phyloP scores from a whole-genome alignment of 2,329 filamentous ascomycete genomes.

The Leptographium radiaticola region DNA sequence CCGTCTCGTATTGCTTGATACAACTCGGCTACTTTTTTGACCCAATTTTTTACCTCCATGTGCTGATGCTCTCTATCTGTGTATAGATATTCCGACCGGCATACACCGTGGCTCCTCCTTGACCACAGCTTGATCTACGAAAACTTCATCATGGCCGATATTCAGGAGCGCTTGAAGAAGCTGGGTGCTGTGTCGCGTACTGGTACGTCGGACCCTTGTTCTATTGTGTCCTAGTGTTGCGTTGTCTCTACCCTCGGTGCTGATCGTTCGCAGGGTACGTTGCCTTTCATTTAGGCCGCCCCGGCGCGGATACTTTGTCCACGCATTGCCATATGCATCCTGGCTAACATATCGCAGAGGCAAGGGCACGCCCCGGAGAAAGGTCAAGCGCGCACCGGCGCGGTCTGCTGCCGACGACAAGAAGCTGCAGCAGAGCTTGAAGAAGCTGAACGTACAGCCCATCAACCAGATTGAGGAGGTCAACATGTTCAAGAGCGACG shows the following conservation, averaged over 20 bases:
- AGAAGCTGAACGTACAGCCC: conserved; percentile 99
- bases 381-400: conserved; percentile 96
- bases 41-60: background rate
- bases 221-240: background rate
- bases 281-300: background rate
- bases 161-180: conserved; percentile 49
- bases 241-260: conserved; percentile 2
- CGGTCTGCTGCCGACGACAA: conserved; percentile 93
- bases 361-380: conserved; percentile 95
- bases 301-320: no score
- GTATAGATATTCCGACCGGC: background rate
- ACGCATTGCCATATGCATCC: no score
- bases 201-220: conserved; percentile 40
- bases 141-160: conserved; percentile 32
- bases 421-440: conserved; percentile 93
- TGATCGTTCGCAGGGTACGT: conserved; percentile 18
- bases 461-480: conserved; percentile 99
- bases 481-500: conserved; percentile 99
- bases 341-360: conserved; percentile 38
- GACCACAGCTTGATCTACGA: background rate
- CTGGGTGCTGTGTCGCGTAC: conserved; percentile 44
- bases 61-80: background rate
- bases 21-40: background rate
- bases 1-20: background rate
- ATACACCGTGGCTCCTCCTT: conserved; percentile 8